phyloP scores from a whole-genome alignment of 805 yeast genomes.

The Blastobotrys americana region DNA sequence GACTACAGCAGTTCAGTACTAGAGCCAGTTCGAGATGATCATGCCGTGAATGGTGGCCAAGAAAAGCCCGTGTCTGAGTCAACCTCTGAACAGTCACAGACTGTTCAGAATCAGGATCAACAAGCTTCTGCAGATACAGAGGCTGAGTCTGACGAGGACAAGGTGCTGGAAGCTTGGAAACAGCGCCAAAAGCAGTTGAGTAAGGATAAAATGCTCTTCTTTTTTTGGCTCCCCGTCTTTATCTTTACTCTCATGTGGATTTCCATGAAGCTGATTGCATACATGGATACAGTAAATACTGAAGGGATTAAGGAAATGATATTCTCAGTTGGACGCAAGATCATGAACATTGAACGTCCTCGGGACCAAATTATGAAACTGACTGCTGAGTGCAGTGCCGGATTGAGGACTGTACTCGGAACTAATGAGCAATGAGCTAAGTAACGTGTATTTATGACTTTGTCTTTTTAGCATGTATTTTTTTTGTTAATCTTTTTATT shows the following conservation, averaged over 20 bases:
- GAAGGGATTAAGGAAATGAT: constrained; percentile 9
- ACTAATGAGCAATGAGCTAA: constrained; percentile 1
- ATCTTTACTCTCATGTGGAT: constrained; percentile 33
- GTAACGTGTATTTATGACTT: not conserved
- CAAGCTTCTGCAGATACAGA: not conserved
- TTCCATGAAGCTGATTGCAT: constrained; percentile 15
- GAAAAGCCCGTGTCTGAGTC: not conserved
- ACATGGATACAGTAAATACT: constrained; percentile 12
- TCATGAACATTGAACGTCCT: constrained; percentile 1
- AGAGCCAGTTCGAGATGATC: constrained; percentile 10
- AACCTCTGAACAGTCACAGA: not conserved
- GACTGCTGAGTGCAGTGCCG: not conserved
- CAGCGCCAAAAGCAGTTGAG: constrained; percentile 38
- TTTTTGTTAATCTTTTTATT: constrained; percentile 1
- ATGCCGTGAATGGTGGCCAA: not conserved
- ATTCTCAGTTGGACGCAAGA: constrained; percentile 6
- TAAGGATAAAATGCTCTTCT: constrained; percentile 77
- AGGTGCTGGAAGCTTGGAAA: constrained; percentile 30
- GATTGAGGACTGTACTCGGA: not conserved
- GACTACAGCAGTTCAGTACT: constrained; percentile 18
- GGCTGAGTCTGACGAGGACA: constrained; percentile 17
- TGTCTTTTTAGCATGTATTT: not conserved
- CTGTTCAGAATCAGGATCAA: too few relatives aligned
- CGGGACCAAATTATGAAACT: constrained; percentile 1
- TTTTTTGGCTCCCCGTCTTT: constrained; percentile 86